These are phyloP conservation scores for Solanum chmielewskii DNA, from an alignment of 257 asterid species.

Conservation along the genomic window DNA sequence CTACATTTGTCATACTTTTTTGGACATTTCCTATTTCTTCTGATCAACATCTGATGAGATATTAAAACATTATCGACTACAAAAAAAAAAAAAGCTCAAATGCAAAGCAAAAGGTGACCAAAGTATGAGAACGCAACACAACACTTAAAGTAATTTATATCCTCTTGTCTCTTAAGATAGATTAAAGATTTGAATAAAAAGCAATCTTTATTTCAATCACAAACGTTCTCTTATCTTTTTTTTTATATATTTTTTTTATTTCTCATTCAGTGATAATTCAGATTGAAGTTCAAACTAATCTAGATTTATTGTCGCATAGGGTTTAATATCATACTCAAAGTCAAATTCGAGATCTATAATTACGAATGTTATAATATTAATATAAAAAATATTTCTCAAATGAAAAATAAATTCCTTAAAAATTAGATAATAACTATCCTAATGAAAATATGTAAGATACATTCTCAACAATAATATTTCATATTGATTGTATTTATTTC, in stretches of 20 bases:
- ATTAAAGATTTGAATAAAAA: neutral
- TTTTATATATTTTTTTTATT: too few relatives aligned
- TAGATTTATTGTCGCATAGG: too few relatives aligned
- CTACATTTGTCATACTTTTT: neutral
- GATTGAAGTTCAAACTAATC: too few relatives aligned
- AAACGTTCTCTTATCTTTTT: neutral
- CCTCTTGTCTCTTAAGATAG: neutral
- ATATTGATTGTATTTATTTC: too few relatives aligned
- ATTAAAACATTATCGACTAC: neutral
- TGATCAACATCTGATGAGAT: neutral
- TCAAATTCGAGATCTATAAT: rapidly evolving
- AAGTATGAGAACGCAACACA: neutral
- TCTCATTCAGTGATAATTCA: too few relatives aligned
- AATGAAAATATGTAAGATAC: too few relatives aligned
- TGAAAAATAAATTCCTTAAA: too few relatives aligned
- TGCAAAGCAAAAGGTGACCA: neutral
- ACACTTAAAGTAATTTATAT: neutral
- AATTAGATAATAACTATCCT: neutral
- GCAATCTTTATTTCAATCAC: neutral
- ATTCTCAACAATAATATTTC: too few relatives aligned
- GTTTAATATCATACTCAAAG: rapidly evolving
- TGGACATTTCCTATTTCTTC: neutral
- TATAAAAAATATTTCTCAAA: neutral
- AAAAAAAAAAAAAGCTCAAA: neutral
- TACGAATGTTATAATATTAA: neutral